phyloP scores from a whole-genome alignment of 129 eudicot genomes.

The Centrapalus pauciflorus region DNA sequence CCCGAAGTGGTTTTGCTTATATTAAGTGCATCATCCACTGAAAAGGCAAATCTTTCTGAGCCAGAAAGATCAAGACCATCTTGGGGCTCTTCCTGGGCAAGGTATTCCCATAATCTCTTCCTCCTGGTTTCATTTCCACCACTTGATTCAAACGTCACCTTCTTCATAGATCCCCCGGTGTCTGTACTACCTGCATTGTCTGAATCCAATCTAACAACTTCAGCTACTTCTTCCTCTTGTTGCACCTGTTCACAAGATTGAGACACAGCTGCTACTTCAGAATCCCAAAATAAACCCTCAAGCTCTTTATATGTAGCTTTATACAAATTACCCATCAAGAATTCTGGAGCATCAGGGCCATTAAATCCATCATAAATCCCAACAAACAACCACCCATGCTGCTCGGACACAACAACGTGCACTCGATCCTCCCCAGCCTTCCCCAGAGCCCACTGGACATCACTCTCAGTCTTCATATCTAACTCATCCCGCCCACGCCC shows the following conservation, averaged over 20 bases:
- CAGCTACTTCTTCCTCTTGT: conserved; percentile 8
- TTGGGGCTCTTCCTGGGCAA: conserved; percentile 70
- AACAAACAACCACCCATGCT: conserved; percentile 92
- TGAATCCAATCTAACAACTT: neutral
- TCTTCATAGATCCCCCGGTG: conserved; percentile 34
- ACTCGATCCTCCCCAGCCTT: conserved; percentile 98
- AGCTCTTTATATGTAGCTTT: conserved; percentile 74
- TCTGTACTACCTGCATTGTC: neutral
- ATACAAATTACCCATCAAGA: conserved; percentile 83
- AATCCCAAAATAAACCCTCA: conserved; percentile 93
- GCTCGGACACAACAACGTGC: conserved; percentile 89
- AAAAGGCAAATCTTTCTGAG: conserved; percentile 90
- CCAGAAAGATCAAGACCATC: conserved; percentile 97
- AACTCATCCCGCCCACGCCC: conserved; percentile 20
- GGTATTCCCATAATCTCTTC: conserved; percentile 83
- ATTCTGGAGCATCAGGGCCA: conserved; percentile 97
- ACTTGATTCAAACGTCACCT: conserved; percentile 49
- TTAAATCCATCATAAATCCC: conserved; percentile 98
- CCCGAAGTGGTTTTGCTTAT: conserved; percentile 65
- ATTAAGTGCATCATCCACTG: conserved; percentile 79
- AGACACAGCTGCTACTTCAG: conserved; percentile 21
- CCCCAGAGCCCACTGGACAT: conserved; percentile 92
- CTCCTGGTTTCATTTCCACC: conserved; percentile 42
- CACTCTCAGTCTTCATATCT: conserved; percentile 29
- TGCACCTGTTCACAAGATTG: conserved; percentile 9